These are phyloP conservation scores for Brassica juncea DNA, from an alignment of 345 rosid genomes.

Conservation along the genomic window DNA sequence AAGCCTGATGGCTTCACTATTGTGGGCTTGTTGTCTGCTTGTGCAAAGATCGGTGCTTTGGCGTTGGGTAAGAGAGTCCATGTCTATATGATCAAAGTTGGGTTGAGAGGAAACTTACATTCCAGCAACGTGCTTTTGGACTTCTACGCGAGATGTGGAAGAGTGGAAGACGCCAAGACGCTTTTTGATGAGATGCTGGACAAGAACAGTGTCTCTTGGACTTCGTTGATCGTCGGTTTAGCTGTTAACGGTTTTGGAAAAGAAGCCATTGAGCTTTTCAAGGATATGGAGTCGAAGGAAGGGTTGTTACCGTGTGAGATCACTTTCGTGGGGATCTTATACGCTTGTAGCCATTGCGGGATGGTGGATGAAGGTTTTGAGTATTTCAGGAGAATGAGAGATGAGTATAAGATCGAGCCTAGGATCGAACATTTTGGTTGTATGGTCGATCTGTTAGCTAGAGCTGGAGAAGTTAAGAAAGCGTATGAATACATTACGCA, in stretches of 20 bases:
- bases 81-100: conserved; percentile 55
- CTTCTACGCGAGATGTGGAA: conserved; percentile 73
- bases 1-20: conserved; percentile 82
- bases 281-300: conserved; percentile 49
- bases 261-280: conserved; percentile 69
- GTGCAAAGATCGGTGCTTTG: conserved; percentile 79
- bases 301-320: conserved; percentile 60
- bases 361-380: conserved; percentile 73
- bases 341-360: conserved; percentile 92
- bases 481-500: conserved; percentile 55
- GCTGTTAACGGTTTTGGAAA: conserved; percentile 82
- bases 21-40: conserved; percentile 72
- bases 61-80: conserved; percentile 72
- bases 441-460: conserved; percentile 82
- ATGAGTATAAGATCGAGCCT: conserved; percentile 64
- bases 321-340: conserved; percentile 78
- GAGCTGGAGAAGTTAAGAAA: conserved; percentile 72
- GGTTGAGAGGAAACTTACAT: conserved; percentile 53
- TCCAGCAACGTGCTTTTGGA: conserved; percentile 71
- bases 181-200: conserved; percentile 60
- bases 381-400: conserved; percentile 65
- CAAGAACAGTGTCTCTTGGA: conserved; percentile 80
- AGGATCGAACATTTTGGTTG: conserved; percentile 84
- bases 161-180: conserved; percentile 52
- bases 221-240: conserved; percentile 72